Evolutionary conservation across 2,329 filamentous ascomycete genomes (phyloP), one percentile per base, ranked within the genome.

Genomic region (Diplodia scrobiculata): DNA sequence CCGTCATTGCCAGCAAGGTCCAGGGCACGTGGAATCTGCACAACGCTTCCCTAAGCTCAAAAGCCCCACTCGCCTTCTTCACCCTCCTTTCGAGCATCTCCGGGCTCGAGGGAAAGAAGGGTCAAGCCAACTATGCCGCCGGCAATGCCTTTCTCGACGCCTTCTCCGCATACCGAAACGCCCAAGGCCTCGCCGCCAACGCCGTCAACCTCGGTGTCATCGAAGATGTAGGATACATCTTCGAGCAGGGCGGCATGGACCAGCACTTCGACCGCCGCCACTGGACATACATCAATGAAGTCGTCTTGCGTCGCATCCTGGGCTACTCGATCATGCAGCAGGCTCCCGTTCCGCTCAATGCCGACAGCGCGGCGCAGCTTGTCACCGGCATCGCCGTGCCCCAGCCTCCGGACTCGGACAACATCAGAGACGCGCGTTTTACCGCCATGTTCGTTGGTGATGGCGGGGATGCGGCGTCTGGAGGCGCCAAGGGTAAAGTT

Each of bases 141-240:
- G 71, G 68, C 0, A 73, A 71, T 53, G 58, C 66, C 1, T 73
- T 72, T 67, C 63, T 72, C 1, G 67, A 69, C 29, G 54, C 67
- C 13, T 66, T 74, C 38, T 67, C 66, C 1, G 36, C 58, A 11
- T 68, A 70, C 41, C 66, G 73, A 13, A 65, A 68, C 21, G 70
- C 65, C 0, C 71, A 70, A 2, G 69, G 70, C n/a, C 68, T 73
- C 1, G 75, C 80, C 2, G 82, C 80, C 27, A 77, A 81, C 0
- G 80, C 80, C 0, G 76, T 89, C 1, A 53, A 67, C 5, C 27
- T 73, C 14, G 68, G 67, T 69, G 70, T 5, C 71, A 75, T 67
- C 69, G 69, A 3, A 72, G 73, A 13, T 73, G 71, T 66, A 59
- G 74, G 5, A n/a, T 72, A 69, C 29, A 62, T 64, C 29, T 36